Evolutionary conservation across 441 rosid species (phyloP).

Genomic region (Biscutella laevigata): DNA sequence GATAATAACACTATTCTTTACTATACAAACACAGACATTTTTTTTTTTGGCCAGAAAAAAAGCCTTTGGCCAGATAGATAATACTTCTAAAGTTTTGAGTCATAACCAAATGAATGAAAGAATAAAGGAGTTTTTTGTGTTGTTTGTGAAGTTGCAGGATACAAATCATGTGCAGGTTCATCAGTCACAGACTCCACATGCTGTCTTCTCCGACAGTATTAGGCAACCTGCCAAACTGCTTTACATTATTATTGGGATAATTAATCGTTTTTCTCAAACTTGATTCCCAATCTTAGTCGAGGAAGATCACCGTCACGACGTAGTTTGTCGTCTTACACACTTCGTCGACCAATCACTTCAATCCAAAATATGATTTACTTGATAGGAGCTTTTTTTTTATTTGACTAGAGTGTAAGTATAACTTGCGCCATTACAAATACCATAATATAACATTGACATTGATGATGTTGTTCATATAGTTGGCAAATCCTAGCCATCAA

Average conservation of each 20-base stretch:
- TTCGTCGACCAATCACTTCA: conserved; percentile 1
- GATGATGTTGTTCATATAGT: conserved; percentile 8
- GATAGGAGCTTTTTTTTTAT: background rate
- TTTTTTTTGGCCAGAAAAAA: too few species aligned
- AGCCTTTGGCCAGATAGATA: too few species aligned
- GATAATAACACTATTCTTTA: too few species aligned
- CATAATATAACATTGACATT: background rate
- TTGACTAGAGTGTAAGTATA: background rate
- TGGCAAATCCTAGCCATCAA: conserved; percentile 18
- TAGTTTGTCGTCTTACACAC: conserved; percentile 2
- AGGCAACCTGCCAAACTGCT: conserved; percentile 23
- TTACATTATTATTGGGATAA: background rate
- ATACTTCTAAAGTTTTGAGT: too few species aligned
- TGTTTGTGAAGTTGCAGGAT: conserved; percentile 6
- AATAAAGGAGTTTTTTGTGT: conserved; percentile 13
- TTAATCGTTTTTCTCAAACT: conserved; percentile 13
- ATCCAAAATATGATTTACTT: background rate
- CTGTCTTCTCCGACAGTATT: conserved; percentile 20
- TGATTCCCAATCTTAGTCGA: conserved; percentile 5
- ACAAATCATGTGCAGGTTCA: conserved; percentile 26
- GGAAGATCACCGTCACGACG: conserved; percentile 24
- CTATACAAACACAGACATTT: too few species aligned
- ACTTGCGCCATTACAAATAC: background rate
- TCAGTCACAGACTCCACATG: conserved; percentile 25
- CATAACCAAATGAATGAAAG: too few species aligned